These are phyloP conservation scores for Podospora appendiculata DNA, from an alignment of 495 filamentous ascomycete species.

Conservation along the genomic window DNA sequence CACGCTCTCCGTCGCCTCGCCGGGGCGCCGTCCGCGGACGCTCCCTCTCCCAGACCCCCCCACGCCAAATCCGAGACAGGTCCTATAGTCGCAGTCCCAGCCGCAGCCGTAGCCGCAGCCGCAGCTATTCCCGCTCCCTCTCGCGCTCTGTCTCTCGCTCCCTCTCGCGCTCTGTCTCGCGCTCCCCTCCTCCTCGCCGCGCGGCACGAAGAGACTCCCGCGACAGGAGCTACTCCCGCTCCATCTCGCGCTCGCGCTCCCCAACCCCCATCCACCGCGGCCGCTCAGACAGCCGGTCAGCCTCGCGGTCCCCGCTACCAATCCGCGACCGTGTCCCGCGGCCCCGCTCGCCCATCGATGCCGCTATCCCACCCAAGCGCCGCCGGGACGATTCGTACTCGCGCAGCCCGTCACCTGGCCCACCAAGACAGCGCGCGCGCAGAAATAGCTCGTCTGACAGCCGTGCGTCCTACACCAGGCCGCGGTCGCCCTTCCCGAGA, in stretches of 20 bases:
- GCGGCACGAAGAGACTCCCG: slow-evolving; percentile 17
- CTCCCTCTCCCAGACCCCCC: slow-evolving; percentile 32
- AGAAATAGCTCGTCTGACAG: not conserved
- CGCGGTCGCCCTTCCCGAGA: not conserved
- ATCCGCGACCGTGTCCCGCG: not conserved
- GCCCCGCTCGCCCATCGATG: not conserved
- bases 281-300: slow-evolving; percentile 8
- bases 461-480: not conserved
- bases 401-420: slow-evolving; percentile 1
- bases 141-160: slow-evolving; percentile 26
- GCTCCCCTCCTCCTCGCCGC: slow-evolving; percentile 23
- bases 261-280: not conserved
- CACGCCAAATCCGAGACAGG: slow-evolving; percentile 20
- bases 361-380: slow-evolving; percentile 5
- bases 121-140: slow-evolving; percentile 30
- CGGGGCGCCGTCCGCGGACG: slow-evolving; percentile 17
- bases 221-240: slow-evolving; percentile 13
- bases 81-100: slow-evolving; percentile 26
- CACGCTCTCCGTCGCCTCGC: slow-evolving; percentile 31
- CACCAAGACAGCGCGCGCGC: not conserved
- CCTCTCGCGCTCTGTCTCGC: slow-evolving; percentile 12
- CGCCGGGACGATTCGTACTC: slow-evolving; percentile 12
- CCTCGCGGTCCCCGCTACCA: slow-evolving; percentile 8
- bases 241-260: slow-evolving; percentile 2
- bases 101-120: slow-evolving; percentile 17